phyloP scores from a whole-genome alignment of 2,329 filamentous ascomycete genomes.

The Rutstroemia sydowiana region DNA sequence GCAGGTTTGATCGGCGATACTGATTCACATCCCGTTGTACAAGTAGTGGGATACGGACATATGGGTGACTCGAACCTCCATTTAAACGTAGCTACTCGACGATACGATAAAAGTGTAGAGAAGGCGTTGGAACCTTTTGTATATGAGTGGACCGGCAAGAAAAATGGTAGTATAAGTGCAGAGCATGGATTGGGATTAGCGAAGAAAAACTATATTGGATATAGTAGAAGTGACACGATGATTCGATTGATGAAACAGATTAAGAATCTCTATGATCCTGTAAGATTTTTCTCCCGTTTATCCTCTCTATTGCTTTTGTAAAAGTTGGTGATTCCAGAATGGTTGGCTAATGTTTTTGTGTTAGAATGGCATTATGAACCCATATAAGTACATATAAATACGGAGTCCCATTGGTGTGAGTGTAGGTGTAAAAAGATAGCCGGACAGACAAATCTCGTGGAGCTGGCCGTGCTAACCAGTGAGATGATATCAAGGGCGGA shows the following conservation, averaged over 20 bases:
- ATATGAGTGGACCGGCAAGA: constrained; percentile 90
- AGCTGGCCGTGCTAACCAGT: too few relatives aligned
- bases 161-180: constrained; percentile 88
- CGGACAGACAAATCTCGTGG: too few relatives aligned
- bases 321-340: neutral
- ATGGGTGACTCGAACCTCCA: constrained; percentile 98
- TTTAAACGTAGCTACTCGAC: constrained; percentile 76
- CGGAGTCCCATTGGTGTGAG: neutral
- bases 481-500: too few relatives aligned
- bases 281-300: constrained; percentile 41
- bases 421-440: too few relatives aligned
- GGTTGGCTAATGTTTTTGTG: constrained; percentile 18
- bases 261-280: constrained; percentile 89
- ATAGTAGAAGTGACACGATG: constrained; percentile 84
- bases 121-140: constrained; percentile 86
- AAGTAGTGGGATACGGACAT: constrained; percentile 93
- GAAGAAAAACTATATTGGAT: constrained; percentile 93
- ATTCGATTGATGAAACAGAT: constrained; percentile 89
- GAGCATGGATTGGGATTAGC: constrained; percentile 91
- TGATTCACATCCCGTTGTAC: constrained; percentile 70
- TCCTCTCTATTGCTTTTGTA: neutral
- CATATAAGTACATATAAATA: constrained; percentile 82
- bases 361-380: constrained; percentile 97
- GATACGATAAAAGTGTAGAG: constrained; percentile 84
- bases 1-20: constrained; percentile 73